Evolutionary conservation across 352 stramenopile genomes (phyloP), one percentile per base, ranked within the genome.

Genomic region (Globisporangium megalacanthum): DNA sequence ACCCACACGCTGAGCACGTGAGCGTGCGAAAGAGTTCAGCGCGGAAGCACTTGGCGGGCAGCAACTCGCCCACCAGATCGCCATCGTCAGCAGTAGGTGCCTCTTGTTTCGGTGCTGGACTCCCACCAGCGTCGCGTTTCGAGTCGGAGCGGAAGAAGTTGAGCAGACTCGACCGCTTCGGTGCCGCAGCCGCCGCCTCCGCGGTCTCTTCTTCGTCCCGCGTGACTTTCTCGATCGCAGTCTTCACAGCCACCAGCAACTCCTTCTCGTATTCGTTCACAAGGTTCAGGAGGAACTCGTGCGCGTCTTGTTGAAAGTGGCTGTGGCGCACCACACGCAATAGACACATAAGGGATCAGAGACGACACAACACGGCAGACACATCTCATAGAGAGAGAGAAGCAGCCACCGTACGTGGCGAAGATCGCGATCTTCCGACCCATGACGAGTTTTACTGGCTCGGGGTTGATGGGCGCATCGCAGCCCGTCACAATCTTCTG

Each of bases 231-330:
- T 54, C 48, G 3, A 58, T 31, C 7, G 53, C 56, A n/a, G 53
- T 52, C 37, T 76, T 56, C 7, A 89, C 76, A 9, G 71, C 76
- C 49, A 69, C 31, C 8, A 88, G 61, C 10, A 94, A 69, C 54
- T 95, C 86, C 52, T 87, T 89, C 55, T 95, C 86, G 63, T 89
- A 91, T 48, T 94, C 86, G 5, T 79, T 89, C 49, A 95, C 71
- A 9, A 95, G 42, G 42, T 89, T 88, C 17, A 94, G 69, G 52
- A 95, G 61, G 59, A 95, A 95, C 54, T 95, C 86, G 54, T 95
- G 86, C 2, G 86, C 86, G 47, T 95, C 86, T 68, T 95, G 86
- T 56, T 95, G 86, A 49, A 83, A 76, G 58, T 90, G 79, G 8
- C 85, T 93, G 58, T 33, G 62, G 4, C 35, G 1, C 54, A 60